A percentile compares a stretch with the other conserved stretches of the same genome.
phyloP scores from a whole-genome alignment of 2,329 filamentous ascomycete species.

The Diaporthe citriasiana region DNA sequence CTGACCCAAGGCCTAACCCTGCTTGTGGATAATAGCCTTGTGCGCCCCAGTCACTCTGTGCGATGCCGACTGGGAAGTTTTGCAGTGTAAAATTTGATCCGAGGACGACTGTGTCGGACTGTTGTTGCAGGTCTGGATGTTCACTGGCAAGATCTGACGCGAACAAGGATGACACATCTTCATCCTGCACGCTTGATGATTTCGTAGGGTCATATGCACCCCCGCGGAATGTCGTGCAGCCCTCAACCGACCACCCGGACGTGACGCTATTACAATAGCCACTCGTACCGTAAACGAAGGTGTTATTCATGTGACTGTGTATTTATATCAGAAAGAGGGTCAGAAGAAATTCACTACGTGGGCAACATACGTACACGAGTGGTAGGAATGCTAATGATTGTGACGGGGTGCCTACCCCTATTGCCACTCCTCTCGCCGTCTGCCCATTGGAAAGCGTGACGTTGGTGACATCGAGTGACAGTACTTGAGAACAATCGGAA shows the following conservation, averaged over 20 bases:
- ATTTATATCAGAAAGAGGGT: too few relatives aligned
- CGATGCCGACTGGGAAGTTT: too few relatives aligned
- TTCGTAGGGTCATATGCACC: background rate
- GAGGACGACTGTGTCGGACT: too few relatives aligned
- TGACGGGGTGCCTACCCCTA: constrained; percentile 1
- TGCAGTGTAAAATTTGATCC: too few relatives aligned
- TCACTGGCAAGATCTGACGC: too few relatives aligned
- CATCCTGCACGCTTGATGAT: background rate
- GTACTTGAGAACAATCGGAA: background rate
- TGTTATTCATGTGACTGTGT: constrained; percentile 7
- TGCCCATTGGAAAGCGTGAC: constrained; percentile 9
- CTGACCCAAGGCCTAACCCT: too few relatives aligned
- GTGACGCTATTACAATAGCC: constrained; percentile 6
- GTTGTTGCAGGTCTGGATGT: too few relatives aligned
- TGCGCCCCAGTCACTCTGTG: too few relatives aligned
- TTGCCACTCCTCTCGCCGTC: background rate
- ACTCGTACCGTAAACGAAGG: constrained; percentile 5
- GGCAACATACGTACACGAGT: too few relatives aligned
- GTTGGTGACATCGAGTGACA: background rate
- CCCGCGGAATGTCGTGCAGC: constrained; percentile 1
- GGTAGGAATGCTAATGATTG: background rate
- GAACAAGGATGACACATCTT: background rate
- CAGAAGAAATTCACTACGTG: too few relatives aligned
- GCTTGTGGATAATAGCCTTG: too few relatives aligned
- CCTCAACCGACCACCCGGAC: background rate